Percentiles rank a stretch among this genome's conserved stretches.
Evolutionary conservation across 2,329 filamentous ascomycete species (phyloP).

Genomic region (Aspergillus sp.): DNA sequence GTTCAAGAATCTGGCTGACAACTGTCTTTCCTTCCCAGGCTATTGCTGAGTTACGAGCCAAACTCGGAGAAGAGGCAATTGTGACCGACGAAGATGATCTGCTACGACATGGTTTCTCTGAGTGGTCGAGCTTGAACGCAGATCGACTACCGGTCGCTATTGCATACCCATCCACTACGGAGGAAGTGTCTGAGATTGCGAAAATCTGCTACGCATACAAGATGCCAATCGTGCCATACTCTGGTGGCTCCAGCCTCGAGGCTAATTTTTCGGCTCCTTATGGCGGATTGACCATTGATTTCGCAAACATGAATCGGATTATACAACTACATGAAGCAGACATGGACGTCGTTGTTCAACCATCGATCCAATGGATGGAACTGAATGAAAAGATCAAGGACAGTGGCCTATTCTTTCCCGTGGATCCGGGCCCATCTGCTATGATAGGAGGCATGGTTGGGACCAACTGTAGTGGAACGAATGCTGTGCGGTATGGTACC

Average conservation of each 20-base stretch:
- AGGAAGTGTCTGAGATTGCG: constrained; percentile 67
- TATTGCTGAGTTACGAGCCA: constrained; percentile 57
- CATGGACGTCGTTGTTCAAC: constrained; percentile 92
- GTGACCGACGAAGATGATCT: constrained; percentile 68
- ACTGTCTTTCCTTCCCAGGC: constrained; percentile 47
- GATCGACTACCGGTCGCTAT: constrained; percentile 67
- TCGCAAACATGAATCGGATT: constrained; percentile 83
- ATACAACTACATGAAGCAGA: constrained; percentile 80
- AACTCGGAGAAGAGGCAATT: constrained; percentile 63
- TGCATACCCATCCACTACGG: constrained; percentile 66
- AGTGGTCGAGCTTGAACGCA: constrained; percentile 72
- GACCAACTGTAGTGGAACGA: constrained; percentile 69
- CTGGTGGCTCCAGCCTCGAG: constrained; percentile 83
- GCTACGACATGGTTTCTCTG: constrained; percentile 68
- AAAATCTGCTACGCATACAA: constrained; percentile 76
- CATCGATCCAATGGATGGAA: constrained; percentile 89
- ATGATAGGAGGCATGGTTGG: constrained; percentile 66
- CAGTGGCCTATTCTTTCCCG: constrained; percentile 84
- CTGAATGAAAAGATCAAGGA: constrained; percentile 76
- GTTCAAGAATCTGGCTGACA: background rate
- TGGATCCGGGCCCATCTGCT: constrained; percentile 76
- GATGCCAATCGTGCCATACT: constrained; percentile 85
- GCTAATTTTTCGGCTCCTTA: constrained; percentile 87
- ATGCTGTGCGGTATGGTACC: constrained; percentile 69
- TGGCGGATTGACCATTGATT: constrained; percentile 88